Evolutionary conservation across 2,329 filamentous ascomycete species (phyloP), one percentile per base, ranked within the genome.

Genomic region (Pyrenochaeta sp.): DNA sequence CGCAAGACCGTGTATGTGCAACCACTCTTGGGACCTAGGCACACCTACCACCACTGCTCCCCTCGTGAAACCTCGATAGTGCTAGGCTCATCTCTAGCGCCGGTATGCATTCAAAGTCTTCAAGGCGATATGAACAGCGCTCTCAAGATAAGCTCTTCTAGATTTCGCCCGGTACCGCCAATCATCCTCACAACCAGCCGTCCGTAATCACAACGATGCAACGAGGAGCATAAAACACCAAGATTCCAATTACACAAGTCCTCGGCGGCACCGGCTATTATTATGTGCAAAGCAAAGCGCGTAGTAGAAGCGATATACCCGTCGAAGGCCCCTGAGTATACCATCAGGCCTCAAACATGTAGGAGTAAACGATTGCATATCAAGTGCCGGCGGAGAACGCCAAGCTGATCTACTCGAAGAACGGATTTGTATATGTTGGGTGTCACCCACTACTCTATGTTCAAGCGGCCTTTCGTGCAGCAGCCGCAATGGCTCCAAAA

Each of bases 141-240:
- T n/a, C n/a, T n/a, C n/a, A n/a, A n/a, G n/a, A n/a, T n/a, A n/a
- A n/a, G n/a, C n/a, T n/a, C n/a, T n/a, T n/a, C n/a, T n/a, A n/a
- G n/a, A n/a, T n/a, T n/a, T n/a, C n/a, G n/a, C n/a, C n/a, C n/a
- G n/a, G n/a, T n/a, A n/a, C 23, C 23, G 23, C 23, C 23, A 4
- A 4, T 27, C 23, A n/a, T 27, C 23, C 23, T 27, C 9, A 9
- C 4, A 27, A 9, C 23, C 9, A 9, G 23, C 23, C 9, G 9
- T 27, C 9, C 23, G 23, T 27, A 27, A 27, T 27, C 23, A 27
- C 23, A 18, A 55, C 11, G 14, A 68, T 68, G 64, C 60, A 60
- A 0, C 64, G 63, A 1, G 61, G 54, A 1, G 66, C 37, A 4
- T 69, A 69, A 46, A 65, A 68, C 36, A 40, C 33, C 1, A 66